Percentiles rank a stretch among this genome's conserved stretches.
phyloP scores from a whole-genome alignment of 2,329 filamentous ascomycete genomes.

The Trichoderma harzianum region DNA sequence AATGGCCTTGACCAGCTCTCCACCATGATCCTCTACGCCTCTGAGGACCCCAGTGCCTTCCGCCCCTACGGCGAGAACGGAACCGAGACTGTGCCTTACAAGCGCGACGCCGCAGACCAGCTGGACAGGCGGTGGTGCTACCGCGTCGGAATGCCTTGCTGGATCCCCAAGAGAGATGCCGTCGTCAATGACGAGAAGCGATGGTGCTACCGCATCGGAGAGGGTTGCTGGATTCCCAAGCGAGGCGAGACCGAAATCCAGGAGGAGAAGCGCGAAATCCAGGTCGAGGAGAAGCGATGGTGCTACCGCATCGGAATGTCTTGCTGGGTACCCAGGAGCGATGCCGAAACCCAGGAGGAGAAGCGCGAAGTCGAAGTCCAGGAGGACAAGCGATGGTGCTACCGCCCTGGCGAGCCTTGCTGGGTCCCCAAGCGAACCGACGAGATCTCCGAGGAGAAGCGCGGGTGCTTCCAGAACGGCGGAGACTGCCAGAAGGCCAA shows the following conservation, averaged over 20 bases:
- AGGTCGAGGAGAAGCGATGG: conserved; percentile 22
- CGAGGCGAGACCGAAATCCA: background rate
- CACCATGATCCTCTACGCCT: conserved; percentile 32
- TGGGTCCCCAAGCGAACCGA: conserved; percentile 33
- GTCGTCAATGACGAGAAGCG: background rate
- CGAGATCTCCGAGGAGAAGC: conserved; percentile 21
- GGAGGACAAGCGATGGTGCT: conserved; percentile 25
- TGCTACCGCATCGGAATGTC: conserved; percentile 29
- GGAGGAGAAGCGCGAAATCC: conserved; percentile 27
- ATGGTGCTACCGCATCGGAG: conserved; percentile 30
- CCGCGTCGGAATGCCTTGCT: conserved; percentile 32
- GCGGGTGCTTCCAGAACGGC: conserved; percentile 29
- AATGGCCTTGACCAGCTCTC: conserved; percentile 40
- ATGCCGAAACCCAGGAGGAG: conserved; percentile 2
- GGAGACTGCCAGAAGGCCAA: conserved; percentile 38
- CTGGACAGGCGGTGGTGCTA: conserved; percentile 24
- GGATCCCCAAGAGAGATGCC: conserved; percentile 28
- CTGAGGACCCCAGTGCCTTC: conserved; percentile 30
- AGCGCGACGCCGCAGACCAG: conserved; percentile 33
- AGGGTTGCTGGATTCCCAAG: conserved; percentile 29
- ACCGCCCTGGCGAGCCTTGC: conserved; percentile 31
- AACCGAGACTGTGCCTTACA: conserved; percentile 29
- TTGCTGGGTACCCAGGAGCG: conserved; percentile 28
- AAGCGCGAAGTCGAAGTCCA: conserved; percentile 29
- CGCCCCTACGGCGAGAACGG: conserved; percentile 23